Evolutionary conservation across 2,329 filamentous ascomycete species (phyloP).

Genomic region (Pyricularia pennisetigena): DNA sequence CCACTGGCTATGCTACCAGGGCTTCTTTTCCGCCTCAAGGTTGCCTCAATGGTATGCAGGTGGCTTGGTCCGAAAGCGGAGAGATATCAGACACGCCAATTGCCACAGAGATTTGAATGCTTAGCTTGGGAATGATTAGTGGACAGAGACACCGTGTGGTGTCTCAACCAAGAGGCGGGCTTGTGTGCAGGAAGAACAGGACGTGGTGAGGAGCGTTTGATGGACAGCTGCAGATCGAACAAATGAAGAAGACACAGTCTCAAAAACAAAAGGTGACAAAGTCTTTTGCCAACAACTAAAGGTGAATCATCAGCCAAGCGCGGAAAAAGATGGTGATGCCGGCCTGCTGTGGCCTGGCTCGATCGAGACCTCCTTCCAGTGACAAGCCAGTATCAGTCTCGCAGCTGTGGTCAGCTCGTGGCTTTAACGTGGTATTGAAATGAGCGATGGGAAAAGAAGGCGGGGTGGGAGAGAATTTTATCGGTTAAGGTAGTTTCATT

Average conservation of each 20-base stretch:
- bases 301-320: not conserved
- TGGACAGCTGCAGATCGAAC: not conserved
- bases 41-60: not conserved
- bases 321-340: not conserved
- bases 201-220: not conserved
- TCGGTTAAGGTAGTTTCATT: not conserved
- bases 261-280: not conserved
- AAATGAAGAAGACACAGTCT: not conserved
- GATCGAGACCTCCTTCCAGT: not conserved
- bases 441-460: not conserved
- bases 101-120: not conserved
- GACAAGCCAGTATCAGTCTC: not conserved
- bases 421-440: not conserved
- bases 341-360: not conserved
- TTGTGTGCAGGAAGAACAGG: not conserved
- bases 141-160: not conserved
- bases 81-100: not conserved
- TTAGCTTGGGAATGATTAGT: not conserved
- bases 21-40: not conserved
- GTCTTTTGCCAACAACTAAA: not conserved
- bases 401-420: not conserved
- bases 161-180: not conserved
- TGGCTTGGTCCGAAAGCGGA: not conserved
- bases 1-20: not conserved
- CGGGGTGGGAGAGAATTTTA: not conserved